Percentiles rank a stretch among this genome's conserved stretches.
These are phyloP conservation scores for Pythium chondricola DNA, from an alignment of 352 stramenopile species.

Conservation along the genomic window DNA sequence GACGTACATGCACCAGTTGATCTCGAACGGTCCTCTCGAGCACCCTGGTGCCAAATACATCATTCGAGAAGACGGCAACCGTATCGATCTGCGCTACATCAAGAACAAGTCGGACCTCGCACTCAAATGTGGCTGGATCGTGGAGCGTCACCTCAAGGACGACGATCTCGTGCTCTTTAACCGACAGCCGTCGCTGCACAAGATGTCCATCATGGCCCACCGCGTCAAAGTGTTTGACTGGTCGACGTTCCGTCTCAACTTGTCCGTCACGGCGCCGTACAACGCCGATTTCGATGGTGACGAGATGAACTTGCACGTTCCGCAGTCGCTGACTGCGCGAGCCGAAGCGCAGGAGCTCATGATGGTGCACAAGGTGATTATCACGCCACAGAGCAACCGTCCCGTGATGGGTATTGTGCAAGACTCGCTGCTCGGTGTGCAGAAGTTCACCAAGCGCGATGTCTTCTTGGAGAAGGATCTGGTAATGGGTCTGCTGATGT, in stretches of 20 bases:
- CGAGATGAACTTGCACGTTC: constrained; percentile 99
- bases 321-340: constrained; percentile 95
- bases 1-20: constrained; percentile 92
- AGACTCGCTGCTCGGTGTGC: constrained; percentile 94
- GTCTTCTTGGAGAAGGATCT: constrained; percentile 98
- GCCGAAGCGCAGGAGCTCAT: constrained; percentile 98
- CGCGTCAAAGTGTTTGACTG: constrained; percentile 98
- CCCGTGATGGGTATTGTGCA: constrained; percentile 99
- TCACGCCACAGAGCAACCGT: constrained; percentile 97
- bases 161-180: constrained; percentile 99
- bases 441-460: constrained; percentile 98
- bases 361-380: constrained; percentile 98
- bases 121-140: constrained; percentile 97
- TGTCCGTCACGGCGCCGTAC: constrained; percentile 97
- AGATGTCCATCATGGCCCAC: constrained; percentile 99
- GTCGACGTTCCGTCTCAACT: constrained; percentile 99
- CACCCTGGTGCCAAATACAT: constrained; percentile 98
- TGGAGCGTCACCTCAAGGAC: constrained; percentile 97
- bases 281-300: constrained; percentile 99
- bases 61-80: constrained; percentile 95
- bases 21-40: constrained; percentile 94
- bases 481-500: constrained; percentile 98
- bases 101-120: constrained; percentile 95
- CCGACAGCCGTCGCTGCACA: constrained; percentile 98
- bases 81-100: constrained; percentile 97